Evolutionary conservation across 2,329 filamentous ascomycete genomes (phyloP), one percentile per base, ranked within the genome.

Genomic region (Fusarium stilboides): DNA sequence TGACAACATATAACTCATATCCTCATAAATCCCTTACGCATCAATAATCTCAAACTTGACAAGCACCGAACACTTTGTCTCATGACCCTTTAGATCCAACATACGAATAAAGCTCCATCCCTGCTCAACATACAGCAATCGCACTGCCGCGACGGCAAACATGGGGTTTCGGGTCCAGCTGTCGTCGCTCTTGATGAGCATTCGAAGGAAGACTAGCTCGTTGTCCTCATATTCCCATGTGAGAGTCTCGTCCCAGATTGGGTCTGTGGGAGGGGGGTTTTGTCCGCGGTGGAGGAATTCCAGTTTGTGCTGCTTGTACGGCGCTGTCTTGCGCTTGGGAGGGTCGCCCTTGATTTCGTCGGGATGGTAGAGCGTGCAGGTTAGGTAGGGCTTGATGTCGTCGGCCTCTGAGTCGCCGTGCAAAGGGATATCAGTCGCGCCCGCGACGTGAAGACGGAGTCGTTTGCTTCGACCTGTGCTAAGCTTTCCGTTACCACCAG

Each of bases 181-280:
- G 62, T 90, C 88, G 62, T 92, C 89, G 68, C 86, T 89, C 82
- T 92, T 92, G 78, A 92, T 83, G 42, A 91, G 79, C 61, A 92
- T 82, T 1, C 90, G 82, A 69, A 92, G 68, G 70, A 92, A 92
- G 0, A 86, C 85, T 47, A 92, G 74, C 75, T 91, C 89, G 68
- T 88, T 90, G 57, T 91, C 89, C 8, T 90, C 87, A 70, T 87
- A 92, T 63, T 89, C 87, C 90, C 90, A 92, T 72, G 90, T 88
- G 10, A 92, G 79, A 15, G 80, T 81, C 76, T 92, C 88, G 68
- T 91, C 85, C 89, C 89, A 92, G 9, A 92, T 51, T 0, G 90
- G 89, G 63, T 91, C 88, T 0, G 83, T 89, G 0, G 83, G 75
- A 0, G 85, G 84, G 4, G 89, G 86, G 64, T 88, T 89, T 56